Percentiles rank a stretch among this genome's conserved stretches.
Conservation (phyloP, 1,139 yeast species). For the Protomyces macrosporus region DNA sequence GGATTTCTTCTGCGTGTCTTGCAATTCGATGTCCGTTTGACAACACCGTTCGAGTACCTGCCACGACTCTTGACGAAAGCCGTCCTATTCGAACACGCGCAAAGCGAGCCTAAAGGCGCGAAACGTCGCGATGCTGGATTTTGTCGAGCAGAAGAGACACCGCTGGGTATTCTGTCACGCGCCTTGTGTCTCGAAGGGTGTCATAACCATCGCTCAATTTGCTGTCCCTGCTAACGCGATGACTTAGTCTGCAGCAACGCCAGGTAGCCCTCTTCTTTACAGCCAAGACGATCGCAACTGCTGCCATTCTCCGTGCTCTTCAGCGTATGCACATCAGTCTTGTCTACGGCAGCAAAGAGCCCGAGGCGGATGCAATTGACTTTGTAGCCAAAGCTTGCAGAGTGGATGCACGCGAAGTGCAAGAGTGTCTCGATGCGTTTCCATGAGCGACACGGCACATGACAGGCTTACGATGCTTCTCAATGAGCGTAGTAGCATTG, state of each 20-base stretch:
- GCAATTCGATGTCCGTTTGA: conserved; percentile 20
- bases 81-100: neutral
- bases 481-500: no score
- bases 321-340: neutral
- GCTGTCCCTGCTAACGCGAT: neutral
- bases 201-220: neutral
- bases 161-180: conserved; percentile 10
- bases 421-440: neutral
- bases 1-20: conserved; percentile 30
- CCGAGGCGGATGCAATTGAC: neutral
- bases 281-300: conserved; percentile 15
- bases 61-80: neutral
- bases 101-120: neutral
- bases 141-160: neutral
- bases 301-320: conserved; percentile 3
- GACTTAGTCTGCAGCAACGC: neutral
- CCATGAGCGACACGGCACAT: neutral
- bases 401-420: neutral
- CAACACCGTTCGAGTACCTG: conserved; percentile 25
- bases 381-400: neutral
- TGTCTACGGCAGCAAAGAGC: neutral
- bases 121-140: neutral
- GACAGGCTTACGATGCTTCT: neutral
- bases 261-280: conserved; percentile 3
- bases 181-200: neutral